phyloP scores from a whole-genome alignment of 2,329 filamentous ascomycete genomes.

The Colletotrichum sp. region DNA sequence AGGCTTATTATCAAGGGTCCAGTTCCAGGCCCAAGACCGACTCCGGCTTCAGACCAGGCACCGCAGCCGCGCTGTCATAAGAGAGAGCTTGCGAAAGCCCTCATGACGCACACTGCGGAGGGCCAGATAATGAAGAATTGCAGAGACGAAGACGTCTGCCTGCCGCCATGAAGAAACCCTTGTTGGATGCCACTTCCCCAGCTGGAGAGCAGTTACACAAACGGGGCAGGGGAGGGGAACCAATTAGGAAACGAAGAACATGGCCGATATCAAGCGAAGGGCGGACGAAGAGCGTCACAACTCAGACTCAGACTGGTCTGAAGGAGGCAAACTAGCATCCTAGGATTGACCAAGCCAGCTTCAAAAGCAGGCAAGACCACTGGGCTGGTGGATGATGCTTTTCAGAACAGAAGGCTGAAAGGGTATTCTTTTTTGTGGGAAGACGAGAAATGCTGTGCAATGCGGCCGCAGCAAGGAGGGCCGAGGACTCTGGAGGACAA shows the following conservation, averaged over 20 bases:
- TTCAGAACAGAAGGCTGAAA: not conserved
- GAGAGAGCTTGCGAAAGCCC: not conserved
- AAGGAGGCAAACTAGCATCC: slow-evolving; percentile 7
- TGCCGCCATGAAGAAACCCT: not conserved
- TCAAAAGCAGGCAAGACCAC: not conserved
- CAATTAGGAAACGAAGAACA: not conserved
- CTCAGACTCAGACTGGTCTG: not conserved
- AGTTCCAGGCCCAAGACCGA: not conserved
- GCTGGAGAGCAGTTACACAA: not conserved
- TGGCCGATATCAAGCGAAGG: slow-evolving; percentile 2
- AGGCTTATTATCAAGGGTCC: slow-evolving; percentile 11
- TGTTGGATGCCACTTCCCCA: slow-evolving; percentile 1
- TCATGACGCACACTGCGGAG: not conserved
- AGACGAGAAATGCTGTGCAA: not conserved
- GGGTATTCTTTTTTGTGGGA: not conserved
- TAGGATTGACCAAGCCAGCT: slow-evolving; percentile 2
- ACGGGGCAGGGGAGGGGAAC: not conserved
- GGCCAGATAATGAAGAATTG: not conserved
- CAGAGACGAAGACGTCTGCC: not conserved
- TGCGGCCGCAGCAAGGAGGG: not conserved
- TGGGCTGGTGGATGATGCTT: not conserved
- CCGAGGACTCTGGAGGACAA: not conserved
- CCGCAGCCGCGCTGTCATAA: not conserved
- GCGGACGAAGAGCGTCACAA: not conserved
- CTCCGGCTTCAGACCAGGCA: not conserved